phyloP scores from a whole-genome alignment of 371 early-diverging fungal genomes.

The Zancudomyces culisetae region DNA sequence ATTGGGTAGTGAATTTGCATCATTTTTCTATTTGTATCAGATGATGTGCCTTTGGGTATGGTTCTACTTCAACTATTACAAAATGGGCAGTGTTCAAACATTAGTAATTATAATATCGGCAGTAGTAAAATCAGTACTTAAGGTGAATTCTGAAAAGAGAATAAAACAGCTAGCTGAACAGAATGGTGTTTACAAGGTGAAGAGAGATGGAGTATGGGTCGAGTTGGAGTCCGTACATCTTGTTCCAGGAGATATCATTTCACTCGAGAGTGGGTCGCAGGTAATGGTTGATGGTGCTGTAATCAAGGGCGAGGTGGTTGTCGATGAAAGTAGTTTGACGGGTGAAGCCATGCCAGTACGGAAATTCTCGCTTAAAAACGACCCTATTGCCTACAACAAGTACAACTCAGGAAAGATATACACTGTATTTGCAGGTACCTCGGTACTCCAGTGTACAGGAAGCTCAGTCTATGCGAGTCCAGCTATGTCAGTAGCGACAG shows the following conservation, averaged over 20 bases:
- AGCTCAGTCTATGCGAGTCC: neutral
- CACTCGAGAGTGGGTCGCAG: constrained; percentile 27
- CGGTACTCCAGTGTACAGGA: constrained; percentile 26
- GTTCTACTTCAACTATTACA: constrained; percentile 57
- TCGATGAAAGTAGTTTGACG: constrained; percentile 62
- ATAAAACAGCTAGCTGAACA: constrained; percentile 50
- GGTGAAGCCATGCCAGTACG: constrained; percentile 75
- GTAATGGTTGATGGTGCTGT: constrained; percentile 39
- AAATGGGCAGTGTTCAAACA: constrained; percentile 54
- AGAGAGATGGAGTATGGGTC: constrained; percentile 34
- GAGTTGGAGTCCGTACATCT: constrained; percentile 25
- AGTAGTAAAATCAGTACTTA: constrained; percentile 43
- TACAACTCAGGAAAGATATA: constrained; percentile 29
- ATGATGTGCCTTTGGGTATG: constrained; percentile 52
- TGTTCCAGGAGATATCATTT: constrained; percentile 52
- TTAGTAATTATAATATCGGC: constrained; percentile 54
- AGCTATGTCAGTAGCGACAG: neutral
- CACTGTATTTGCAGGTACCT: constrained; percentile 45
- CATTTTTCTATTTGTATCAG: constrained; percentile 62
- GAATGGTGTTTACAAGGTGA: constrained; percentile 34
- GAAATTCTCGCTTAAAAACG: constrained; percentile 39
- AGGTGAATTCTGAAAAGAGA: constrained; percentile 37
- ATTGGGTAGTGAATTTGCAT: constrained; percentile 40
- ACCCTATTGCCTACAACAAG: constrained; percentile 21
- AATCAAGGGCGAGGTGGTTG: constrained; percentile 42